Evolutionary conservation across 371 early-diverging fungal species (phyloP), one percentile per base, ranked within the genome.

Genomic region (Rhizopus microsporus): DNA sequence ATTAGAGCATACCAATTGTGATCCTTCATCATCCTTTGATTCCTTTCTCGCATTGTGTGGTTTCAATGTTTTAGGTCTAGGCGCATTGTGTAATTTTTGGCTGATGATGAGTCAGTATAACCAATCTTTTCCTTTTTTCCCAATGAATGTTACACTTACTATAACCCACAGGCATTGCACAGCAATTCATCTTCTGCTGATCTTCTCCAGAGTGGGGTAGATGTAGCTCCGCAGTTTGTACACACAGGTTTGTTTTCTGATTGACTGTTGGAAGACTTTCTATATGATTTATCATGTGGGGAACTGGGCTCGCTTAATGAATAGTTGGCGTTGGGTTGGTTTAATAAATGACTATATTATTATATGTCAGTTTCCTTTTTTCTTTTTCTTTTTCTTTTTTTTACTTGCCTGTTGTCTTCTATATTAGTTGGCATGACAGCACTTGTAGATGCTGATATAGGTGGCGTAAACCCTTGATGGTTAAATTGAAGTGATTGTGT

Each of bases 131-230:
- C 38, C 38, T 37, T 37, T 13, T 37, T 37, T 37, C 6, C 5
- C 38, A 37, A 13, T n/a, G n/a, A n/a, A 13, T 13, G 34, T 35
- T 30, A n/a, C 40, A 52, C 58, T 40, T 65, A 65, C 66, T 95
- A 96, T 23, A 97, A 75, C 0, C 96, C 96, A 65, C 97, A 97
- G 6, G 96, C 95, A 68, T 96, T 97, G 78, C 97, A 96, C 8
- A 94, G 75, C 12, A 83, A 72, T 47, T 90, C 85, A 42, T 90
- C 91, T 53, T 90, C 77, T 31, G 80, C 80, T 16, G 90, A 89
- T 54, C 96, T 77, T 29, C 99, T 83, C 99, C 99, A 99, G 9
- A 96, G 85, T 0, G 98, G 96, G 3, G 99, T 97, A 5, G 81
- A 82, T 0, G 90, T 92, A 5, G 92, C 91, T 5, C 78, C 74